phyloP scores from a whole-genome alignment of 176 grass and related monocot genomes.

The Carex littledalei region DNA sequence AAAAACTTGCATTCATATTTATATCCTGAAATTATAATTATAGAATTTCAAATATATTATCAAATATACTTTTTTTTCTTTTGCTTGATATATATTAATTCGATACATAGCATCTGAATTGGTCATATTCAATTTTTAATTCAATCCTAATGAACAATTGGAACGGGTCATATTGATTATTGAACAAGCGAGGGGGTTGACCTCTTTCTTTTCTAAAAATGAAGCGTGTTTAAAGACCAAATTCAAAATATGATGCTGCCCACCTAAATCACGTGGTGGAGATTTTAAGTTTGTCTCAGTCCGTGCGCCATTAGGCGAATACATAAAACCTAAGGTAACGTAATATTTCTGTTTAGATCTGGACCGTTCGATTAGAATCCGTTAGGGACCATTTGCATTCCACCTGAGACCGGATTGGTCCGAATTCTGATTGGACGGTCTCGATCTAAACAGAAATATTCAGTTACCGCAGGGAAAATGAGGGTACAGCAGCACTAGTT shows the following conservation, averaged over 20 bases:
- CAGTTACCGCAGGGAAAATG: no score
- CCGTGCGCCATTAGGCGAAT: background rate
- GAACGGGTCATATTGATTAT: background rate
- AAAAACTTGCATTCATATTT: no score
- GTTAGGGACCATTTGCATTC: no score
- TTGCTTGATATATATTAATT: background rate
- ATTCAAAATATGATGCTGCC: background rate
- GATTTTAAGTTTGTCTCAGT: background rate
- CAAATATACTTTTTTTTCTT: background rate
- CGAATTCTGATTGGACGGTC: no score
- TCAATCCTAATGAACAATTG: background rate
- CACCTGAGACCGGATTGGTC: no score
- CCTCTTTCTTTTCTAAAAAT: background rate
- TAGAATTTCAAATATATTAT: background rate
- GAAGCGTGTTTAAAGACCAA: no score
- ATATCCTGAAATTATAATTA: no score
- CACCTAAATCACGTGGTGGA: background rate
- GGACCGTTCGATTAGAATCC: no score
- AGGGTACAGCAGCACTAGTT: background rate
- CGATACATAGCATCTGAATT: background rate
- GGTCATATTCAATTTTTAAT: background rate
- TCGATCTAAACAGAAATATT: no score
- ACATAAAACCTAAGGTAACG: no score
- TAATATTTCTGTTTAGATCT: no score
- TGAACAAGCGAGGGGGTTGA: background rate